These are phyloP conservation scores for Ceratobasidium sp. DNA, from an alignment of 1,284 basidiomycete species.

Conservation along the genomic window DNA sequence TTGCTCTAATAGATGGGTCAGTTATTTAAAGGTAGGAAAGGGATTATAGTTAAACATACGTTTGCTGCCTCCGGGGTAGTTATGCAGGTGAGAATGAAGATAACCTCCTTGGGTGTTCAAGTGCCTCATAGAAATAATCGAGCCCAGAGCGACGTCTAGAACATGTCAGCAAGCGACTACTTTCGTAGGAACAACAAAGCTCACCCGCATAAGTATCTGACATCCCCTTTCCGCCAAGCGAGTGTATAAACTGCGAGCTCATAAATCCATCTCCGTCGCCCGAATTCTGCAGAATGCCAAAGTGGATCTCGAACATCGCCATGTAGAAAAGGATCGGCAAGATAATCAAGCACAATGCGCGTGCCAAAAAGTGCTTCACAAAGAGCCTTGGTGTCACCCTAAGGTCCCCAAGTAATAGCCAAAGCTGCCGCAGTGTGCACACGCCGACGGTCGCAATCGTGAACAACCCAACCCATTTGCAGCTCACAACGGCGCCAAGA, in stretches of 20 bases:
- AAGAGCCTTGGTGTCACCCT: conserved; percentile 82
- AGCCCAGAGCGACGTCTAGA: conserved; percentile 88
- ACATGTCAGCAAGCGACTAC: conserved; percentile 32
- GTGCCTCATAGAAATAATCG: conserved; percentile 86
- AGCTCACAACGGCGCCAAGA: conserved; percentile 91
- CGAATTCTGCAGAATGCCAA: conserved; percentile 86
- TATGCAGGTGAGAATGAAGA: conserved; percentile 92
- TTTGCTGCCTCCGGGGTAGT: conserved; percentile 87
- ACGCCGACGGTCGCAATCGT: conserved; percentile 96
- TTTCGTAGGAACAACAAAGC: conserved; percentile 52
- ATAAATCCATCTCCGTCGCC: conserved; percentile 99
- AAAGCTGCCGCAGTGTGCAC: conserved; percentile 88
- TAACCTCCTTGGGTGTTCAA: conserved; percentile 98
- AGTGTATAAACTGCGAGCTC: conserved; percentile 99
- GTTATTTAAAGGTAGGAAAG: neutral
- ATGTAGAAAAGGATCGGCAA: conserved; percentile 93
- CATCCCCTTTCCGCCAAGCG: conserved; percentile 92
- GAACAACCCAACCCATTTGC: conserved; percentile 99
- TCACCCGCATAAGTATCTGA: conserved; percentile 88
- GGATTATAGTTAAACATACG: conserved; percentile 65
- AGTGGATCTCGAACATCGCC: conserved; percentile 95
- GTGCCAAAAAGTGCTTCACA: conserved; percentile 86
- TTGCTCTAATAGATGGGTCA: conserved; percentile 75
- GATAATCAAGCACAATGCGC: conserved; percentile 89
- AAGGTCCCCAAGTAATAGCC: conserved; percentile 90